Evolutionary conservation across 228 moss, liverwort and hornwort species (phyloP).

Genomic region (Sphagnum fallax): DNA sequence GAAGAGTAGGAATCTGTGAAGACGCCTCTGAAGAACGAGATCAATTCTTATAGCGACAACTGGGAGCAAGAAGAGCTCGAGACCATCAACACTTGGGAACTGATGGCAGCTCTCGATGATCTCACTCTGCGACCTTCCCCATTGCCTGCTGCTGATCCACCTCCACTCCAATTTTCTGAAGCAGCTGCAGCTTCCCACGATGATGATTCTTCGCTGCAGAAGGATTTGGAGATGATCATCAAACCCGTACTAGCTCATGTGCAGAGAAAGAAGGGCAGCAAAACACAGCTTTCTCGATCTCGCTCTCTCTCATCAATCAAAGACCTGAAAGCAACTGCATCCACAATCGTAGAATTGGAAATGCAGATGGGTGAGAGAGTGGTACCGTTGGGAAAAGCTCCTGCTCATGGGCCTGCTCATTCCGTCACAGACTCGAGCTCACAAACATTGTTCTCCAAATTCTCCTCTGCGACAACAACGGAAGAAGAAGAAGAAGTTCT

Average conservation of each 20-base stretch:
- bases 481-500: slow-evolving; percentile 17
- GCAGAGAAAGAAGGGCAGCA: slow-evolving; percentile 16
- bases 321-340: slow-evolving; percentile 1
- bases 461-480: no score
- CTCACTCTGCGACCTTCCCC: slow-evolving; percentile 35
- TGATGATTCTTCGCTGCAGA: slow-evolving; percentile 19
- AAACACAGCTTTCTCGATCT: slow-evolving; percentile 19
- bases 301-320: slow-evolving; percentile 37
- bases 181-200: not conserved
- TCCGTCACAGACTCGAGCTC: no score
- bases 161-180: slow-evolving; percentile 1
- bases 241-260: slow-evolving; percentile 10
- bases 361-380: no score
- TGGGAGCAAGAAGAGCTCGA: slow-evolving; percentile 40
- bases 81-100: slow-evolving; percentile 94
- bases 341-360: no score
- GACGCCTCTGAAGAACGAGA: no score
- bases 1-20: slow-evolving; percentile 18
- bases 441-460: no score
- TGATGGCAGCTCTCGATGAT: slow-evolving; percentile 92
- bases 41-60: not conserved
- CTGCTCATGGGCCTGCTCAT: no score
- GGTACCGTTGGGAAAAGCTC: no score
- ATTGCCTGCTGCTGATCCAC: not conserved
- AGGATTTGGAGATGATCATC: no score